Base-by-base conservation (phyloP, 352 stramenopile genomes). In the Pythium grandisporangium region DNA sequence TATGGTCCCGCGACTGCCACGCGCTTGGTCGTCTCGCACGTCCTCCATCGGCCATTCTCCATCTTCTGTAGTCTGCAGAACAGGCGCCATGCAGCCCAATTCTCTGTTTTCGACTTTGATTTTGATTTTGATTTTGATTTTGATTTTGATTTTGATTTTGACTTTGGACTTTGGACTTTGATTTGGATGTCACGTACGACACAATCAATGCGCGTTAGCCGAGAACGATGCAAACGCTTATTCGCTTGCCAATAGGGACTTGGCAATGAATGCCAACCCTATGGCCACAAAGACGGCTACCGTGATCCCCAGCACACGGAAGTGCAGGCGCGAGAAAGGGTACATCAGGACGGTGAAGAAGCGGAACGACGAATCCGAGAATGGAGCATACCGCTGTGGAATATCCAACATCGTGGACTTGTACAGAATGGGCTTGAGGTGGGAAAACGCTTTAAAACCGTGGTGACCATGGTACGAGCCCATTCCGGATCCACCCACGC, bases 381-480 rank as follows among this genome's bases (percentile, higher is more conserved):
- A 85, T 30, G 67, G 72, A 20, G 60, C 45, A 33, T 77, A 91
- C 1, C 76, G 71, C 46, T 65, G 51, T 21, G 68, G 65, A 6
- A 73, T 17, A 51, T 88, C 56, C 27, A 84, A 30, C 21, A 79
- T 7, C 13, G 55, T 66, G 36, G 77, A 75, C 53, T 87, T 88
- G 44, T 73, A 67, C 26, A 88, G 48, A 32, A 88, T 71, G 1
- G 69, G 50, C 45, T 88, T 88, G 25, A 58, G 55, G 53, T 87
- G 76, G 12, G 70, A 78, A 40, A 93, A 90, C 7, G 68, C 63
- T n/a, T 83, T 48, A 34, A 96, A 95, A 27, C 73, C 73, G 42
- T 69, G 55, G 33, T 79, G 68, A 7, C 90, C 90, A 45, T 93
- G 81, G 52, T 94, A 96, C 0, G 58, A 44, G 8, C 88, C 86